Evolutionary conservation across 163 green algal genomes (phyloP).

Genomic region (Volvox carteri): DNA sequence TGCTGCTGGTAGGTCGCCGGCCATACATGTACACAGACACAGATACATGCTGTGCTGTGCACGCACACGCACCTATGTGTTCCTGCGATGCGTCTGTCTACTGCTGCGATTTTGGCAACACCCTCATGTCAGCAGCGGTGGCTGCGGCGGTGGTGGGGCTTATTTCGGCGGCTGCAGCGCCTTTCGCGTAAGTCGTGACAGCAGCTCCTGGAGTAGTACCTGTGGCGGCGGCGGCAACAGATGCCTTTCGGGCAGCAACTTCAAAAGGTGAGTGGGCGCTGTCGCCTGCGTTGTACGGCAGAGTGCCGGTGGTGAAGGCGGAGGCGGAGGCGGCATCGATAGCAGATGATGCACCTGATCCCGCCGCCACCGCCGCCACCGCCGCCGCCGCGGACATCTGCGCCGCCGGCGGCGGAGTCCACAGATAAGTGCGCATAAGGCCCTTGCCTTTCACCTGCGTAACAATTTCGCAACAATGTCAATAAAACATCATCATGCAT

Average conservation of each 20-base stretch:
- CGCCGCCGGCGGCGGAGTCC: neutral
- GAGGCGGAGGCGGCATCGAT: neutral
- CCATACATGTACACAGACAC: no score
- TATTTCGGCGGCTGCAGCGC: no score
- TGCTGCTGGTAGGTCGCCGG: no score
- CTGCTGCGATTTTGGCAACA: no score
- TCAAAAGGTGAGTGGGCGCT: no score
- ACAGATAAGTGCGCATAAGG: slow-evolving; percentile 23
- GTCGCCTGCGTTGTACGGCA: neutral
- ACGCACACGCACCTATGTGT: no score
- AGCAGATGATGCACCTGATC: neutral
- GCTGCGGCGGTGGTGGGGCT: neutral
- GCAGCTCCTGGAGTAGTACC: neutral
- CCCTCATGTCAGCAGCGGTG: neutral
- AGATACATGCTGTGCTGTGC: no score
- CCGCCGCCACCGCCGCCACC: neutral
- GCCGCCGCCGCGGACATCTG: neutral
- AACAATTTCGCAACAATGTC: no score
- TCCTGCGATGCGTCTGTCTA: no score
- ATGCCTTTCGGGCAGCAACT: neutral
- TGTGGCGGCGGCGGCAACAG: neutral
- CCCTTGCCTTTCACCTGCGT: slow-evolving; percentile 36
- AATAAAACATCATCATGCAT: no score
- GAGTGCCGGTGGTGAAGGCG: neutral
- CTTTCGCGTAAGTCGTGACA: no score